These are phyloP conservation scores for Trichosanthes cucumerina DNA, from an alignment of 306 rosid genomes.

Conservation along the genomic window DNA sequence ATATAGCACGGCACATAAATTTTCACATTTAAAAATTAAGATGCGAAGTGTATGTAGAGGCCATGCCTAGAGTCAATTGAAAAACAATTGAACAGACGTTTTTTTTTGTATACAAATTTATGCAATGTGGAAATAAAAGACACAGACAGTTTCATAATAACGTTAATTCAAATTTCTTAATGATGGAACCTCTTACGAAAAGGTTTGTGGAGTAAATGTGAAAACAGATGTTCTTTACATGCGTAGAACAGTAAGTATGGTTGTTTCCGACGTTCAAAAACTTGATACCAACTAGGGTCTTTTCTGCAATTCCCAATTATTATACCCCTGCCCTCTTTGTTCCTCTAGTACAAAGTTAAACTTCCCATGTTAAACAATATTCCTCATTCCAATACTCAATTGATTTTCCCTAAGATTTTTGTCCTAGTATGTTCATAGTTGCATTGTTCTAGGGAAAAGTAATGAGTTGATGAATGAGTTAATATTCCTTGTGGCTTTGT, in stretches of 20 bases:
- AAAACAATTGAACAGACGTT: not conserved
- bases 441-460: too few species aligned
- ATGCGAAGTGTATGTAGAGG: not conserved
- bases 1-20: not conserved
- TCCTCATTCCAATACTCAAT: too few species aligned
- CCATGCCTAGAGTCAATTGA: too few species aligned
- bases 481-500: too few species aligned
- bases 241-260: not conserved
- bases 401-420: too few species aligned
- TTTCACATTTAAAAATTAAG: not conserved
- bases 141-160: not conserved
- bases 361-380: too few species aligned
- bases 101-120: not conserved
- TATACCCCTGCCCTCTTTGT: not conserved
- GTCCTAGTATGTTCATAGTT: too few species aligned
- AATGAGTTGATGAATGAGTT: too few species aligned
- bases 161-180: not conserved
- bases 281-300: not conserved
- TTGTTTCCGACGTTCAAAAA: not conserved
- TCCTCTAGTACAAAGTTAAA: too few species aligned
- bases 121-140: not conserved
- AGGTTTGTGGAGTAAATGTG: not conserved
- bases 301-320: not conserved
- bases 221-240: not conserved
- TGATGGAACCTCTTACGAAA: not conserved